Evolutionary conservation across 805 yeast species (phyloP).

Genomic region (Clavispora santaluciae): DNA sequence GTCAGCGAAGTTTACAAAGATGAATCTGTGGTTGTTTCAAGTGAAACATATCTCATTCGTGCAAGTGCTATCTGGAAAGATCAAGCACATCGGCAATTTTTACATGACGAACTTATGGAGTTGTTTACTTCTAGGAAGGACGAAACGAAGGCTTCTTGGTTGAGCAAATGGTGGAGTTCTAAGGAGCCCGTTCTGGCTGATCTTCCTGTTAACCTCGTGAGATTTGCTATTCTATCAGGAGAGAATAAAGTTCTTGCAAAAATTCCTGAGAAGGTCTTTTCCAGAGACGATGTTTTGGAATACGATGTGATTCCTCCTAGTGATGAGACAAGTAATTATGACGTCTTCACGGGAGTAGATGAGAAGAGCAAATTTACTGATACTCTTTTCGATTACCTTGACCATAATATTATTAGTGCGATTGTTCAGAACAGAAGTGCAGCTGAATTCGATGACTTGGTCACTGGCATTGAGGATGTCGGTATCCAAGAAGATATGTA

Average conservation of each 20-base stretch:
- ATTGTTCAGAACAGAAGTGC: conserved; percentile 34
- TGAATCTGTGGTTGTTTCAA: conserved; percentile 33
- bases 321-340: conserved; percentile 30
- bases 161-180: conserved; percentile 9
- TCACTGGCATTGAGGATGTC: background rate
- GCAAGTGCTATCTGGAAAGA: conserved; percentile 54
- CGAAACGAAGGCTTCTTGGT: conserved; percentile 6
- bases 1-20: conserved; percentile 14
- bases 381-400: conserved; percentile 39
- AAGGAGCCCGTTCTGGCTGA: conserved; percentile 11
- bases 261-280: conserved; percentile 60
- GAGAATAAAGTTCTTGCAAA: conserved; percentile 69
- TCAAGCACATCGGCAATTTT: conserved; percentile 40
- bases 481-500: background rate
- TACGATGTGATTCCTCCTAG: conserved; percentile 70
- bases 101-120: conserved; percentile 37
- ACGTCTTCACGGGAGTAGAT: conserved; percentile 29
- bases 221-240: conserved; percentile 67
- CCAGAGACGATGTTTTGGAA: conserved; percentile 56
- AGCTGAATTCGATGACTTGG: conserved; percentile 13
- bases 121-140: conserved; percentile 10
- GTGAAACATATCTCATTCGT: conserved; percentile 57
- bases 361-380: conserved; percentile 19
- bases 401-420: conserved; percentile 42
- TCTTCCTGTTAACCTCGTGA: conserved; percentile 58